A percentile compares a stretch with the other conserved stretches of the same genome.
Conservation (phyloP, 345 rosid genomes). For the Physaria fendleri region DNA sequence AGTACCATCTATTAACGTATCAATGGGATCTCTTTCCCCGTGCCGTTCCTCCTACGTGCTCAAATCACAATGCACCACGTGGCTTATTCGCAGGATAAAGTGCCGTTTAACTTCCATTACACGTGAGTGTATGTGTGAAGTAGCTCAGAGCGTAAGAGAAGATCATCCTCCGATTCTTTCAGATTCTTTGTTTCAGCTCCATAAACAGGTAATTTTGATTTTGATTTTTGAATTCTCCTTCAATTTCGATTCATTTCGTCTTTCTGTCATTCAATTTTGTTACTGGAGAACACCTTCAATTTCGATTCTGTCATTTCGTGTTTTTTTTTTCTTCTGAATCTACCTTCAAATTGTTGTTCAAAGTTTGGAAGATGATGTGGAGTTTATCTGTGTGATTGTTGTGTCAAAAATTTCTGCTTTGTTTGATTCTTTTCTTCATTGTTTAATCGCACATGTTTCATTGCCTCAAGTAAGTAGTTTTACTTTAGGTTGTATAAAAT, state of each 20-base stretch:
- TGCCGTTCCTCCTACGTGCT: constrained; percentile 28
- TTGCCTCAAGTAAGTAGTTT: not conserved
- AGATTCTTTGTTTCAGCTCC: not conserved
- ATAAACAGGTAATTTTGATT: constrained; percentile 13
- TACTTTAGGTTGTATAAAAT: not conserved
- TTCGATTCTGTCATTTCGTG: no score
- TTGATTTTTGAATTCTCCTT: not conserved
- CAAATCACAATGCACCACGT: constrained; percentile 28
- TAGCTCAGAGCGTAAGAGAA: not conserved
- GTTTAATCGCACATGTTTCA: constrained; percentile 11
- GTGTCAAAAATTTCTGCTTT: not conserved
- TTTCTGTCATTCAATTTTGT: not conserved
- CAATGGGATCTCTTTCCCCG: not conserved
- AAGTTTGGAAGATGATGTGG: not conserved
- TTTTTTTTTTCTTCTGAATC: no score
- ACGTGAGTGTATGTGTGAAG: constrained; percentile 15
- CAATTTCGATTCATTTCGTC: not conserved
- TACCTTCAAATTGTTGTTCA: no score
- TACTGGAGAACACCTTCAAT: no score
- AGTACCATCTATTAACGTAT: not conserved
- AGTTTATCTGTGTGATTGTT: not conserved
- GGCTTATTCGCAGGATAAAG: constrained; percentile 25
- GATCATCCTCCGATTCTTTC: not conserved
- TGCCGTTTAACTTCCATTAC: constrained; percentile 22
- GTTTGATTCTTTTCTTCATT: constrained; percentile 15